phyloP scores from a whole-genome alignment of 2,329 filamentous ascomycete genomes.

The Aspergillus sp. region DNA sequence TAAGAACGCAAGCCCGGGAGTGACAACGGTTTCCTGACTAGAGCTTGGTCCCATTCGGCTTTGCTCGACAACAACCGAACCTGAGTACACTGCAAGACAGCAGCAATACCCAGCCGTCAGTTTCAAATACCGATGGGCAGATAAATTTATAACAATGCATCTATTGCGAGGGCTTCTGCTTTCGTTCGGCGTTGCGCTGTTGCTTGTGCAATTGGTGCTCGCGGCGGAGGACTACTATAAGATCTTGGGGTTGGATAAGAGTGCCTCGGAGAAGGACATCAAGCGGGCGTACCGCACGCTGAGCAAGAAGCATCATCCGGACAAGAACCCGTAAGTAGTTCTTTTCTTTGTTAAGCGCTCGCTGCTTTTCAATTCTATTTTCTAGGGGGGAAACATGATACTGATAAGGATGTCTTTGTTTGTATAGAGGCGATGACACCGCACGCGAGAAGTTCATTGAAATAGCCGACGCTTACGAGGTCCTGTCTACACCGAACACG shows the following conservation, averaged over 20 bases:
- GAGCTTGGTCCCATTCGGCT: neutral
- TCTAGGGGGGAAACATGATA: too few species aligned
- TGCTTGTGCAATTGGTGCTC: constrained; percentile 39
- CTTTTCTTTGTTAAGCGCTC: neutral
- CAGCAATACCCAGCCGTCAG: constrained; percentile 3
- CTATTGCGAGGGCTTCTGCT: constrained; percentile 24
- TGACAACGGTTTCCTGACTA: neutral
- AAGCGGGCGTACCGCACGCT: constrained; percentile 90
- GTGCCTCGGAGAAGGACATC: constrained; percentile 81
- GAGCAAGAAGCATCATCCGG: constrained; percentile 94
- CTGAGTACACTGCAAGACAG: neutral
- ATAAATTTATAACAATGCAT: constrained; percentile 31
- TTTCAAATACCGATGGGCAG: constrained; percentile 17
- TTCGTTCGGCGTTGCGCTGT: constrained; percentile 32
- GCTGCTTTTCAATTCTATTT: neutral
- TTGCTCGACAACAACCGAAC: neutral
- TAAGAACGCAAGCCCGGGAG: neutral
- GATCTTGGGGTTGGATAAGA: constrained; percentile 76
- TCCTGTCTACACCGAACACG: constrained; percentile 74
- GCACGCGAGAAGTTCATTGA: constrained; percentile 91
- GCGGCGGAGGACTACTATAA: constrained; percentile 55
- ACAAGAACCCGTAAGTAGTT: constrained; percentile 85
- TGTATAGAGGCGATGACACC: constrained; percentile 66
- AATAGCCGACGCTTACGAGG: constrained; percentile 93
- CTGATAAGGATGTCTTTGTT: neutral